Evolutionary conservation across 2,329 filamentous ascomycete species (phyloP), one percentile per base, ranked within the genome.

Genomic region (Annulohypoxylon truncatum): DNA sequence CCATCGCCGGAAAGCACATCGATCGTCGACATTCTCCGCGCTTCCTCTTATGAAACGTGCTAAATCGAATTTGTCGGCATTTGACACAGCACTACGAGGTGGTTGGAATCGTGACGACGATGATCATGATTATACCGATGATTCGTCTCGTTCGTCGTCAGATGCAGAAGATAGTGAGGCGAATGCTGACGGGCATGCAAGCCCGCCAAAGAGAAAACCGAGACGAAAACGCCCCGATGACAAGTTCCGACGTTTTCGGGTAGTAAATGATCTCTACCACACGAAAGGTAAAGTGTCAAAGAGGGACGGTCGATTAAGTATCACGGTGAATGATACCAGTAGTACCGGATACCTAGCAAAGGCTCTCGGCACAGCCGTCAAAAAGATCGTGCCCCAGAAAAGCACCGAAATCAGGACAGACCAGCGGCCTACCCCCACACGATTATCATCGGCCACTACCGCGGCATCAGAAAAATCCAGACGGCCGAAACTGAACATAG

Each of bases 281-380:
- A 91, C 88, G 0, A 87, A 84, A 67, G 90, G 90, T 22, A 88
- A 82, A 67, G 85, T 92, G 0, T 88, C 85, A 2, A 90, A 87
- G 76, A 84, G 81, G 48, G 91, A 94, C 75, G 92, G 92, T 0
- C 84, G 92, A 20, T 78, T 94, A 51, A 88, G 87, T 66, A 92
- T 94, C 66, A 90, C 89, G 3, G 84, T 94, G 73, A 89, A 90
- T 56, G 91, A 94, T 74, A 90, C 87, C 1, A 85, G 85, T 60
- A 88, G 90, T 69, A 89, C 82, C 1, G 91, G 91, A 9, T 93
- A 92, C 71, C 81, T 94, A 24, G 90, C 90, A 44, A 93, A 93
- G 74, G 90, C 90, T 2, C 80, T 94, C 0, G 91, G 90, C 2
- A 84, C 86, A 1, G 87, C 87, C 2, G 82, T 91, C 46, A 82